phyloP scores from a whole-genome alignment of 345 rosid genomes.

The Geranium brycei region DNA sequence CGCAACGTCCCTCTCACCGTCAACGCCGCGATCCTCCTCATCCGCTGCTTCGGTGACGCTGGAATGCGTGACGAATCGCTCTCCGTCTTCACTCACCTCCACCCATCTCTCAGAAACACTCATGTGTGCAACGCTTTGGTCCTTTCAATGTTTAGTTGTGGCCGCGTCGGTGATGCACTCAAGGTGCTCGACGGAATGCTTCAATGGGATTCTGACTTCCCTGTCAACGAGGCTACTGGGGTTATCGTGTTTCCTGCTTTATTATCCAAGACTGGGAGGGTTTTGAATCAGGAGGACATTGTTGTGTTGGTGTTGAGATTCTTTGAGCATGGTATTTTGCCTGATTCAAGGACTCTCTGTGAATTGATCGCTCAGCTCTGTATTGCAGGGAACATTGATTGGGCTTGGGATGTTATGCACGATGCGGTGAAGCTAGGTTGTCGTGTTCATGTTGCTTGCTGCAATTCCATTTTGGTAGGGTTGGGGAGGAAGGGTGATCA shows the following conservation, averaged over 20 bases:
- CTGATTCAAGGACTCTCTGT: constrained; percentile 27
- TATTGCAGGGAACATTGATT: constrained; percentile 17
- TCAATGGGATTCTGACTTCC: constrained; percentile 18
- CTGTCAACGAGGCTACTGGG: constrained; percentile 34
- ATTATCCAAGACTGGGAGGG: constrained; percentile 16
- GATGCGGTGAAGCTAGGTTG: constrained; percentile 35
- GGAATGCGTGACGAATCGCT: constrained; percentile 34
- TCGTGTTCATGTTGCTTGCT: constrained; percentile 30
- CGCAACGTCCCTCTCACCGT: constrained; percentile 32
- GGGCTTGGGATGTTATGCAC: constrained; percentile 37
- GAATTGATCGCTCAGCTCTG: constrained; percentile 35
- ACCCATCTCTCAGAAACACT: constrained; percentile 21
- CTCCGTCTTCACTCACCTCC: constrained; percentile 28
- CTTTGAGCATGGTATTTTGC: constrained; percentile 36
- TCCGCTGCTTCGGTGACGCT: constrained; percentile 35
- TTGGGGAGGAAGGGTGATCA: constrained; percentile 35
- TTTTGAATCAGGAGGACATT: constrained; percentile 25
- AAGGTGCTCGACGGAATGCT: constrained; percentile 90
- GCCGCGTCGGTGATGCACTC: constrained; percentile 39
- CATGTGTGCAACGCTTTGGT: constrained; percentile 32
- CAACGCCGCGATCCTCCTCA: constrained; percentile 32
- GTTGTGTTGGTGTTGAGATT: constrained; percentile 33
- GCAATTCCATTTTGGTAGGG: constrained; percentile 47
- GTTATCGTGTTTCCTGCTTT: constrained; percentile 31
- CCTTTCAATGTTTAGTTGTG: constrained; percentile 17